phyloP scores from a whole-genome alignment of 805 yeast species.

The Brettanomyces anomalus region DNA sequence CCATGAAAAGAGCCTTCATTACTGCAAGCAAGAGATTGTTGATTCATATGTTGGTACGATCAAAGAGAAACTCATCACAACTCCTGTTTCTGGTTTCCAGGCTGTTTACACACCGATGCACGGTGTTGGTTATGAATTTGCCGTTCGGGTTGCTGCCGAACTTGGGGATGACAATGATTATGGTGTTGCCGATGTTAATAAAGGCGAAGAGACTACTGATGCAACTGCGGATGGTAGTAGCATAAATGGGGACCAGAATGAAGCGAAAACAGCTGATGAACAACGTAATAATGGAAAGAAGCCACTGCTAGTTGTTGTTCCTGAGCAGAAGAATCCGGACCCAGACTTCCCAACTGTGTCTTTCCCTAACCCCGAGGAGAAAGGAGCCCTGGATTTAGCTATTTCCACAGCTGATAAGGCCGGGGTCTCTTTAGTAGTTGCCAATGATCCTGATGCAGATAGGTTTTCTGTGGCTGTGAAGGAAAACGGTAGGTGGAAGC shows the following conservation, averaged over 20 bases:
- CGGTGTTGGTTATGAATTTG: slow-evolving; percentile 77
- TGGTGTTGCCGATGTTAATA: slow-evolving; percentile 2
- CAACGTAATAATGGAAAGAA: background rate
- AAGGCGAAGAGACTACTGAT: background rate
- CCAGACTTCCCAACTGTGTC: slow-evolving; percentile 78
- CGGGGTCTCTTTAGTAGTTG: slow-evolving; percentile 50
- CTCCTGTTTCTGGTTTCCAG: slow-evolving; percentile 26
- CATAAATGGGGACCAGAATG: background rate
- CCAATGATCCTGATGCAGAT: slow-evolving; percentile 97
- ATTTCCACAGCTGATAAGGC: slow-evolving; percentile 46
- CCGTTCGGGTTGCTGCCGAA: slow-evolving; percentile 31
- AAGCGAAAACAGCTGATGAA: background rate
- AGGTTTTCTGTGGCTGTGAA: slow-evolving; percentile 77
- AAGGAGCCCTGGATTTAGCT: slow-evolving; percentile 78
- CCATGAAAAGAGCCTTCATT: slow-evolving; percentile 21
- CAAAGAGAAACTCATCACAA: slow-evolving; percentile 23
- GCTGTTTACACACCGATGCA: slow-evolving; percentile 92
- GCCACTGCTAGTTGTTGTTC: slow-evolving; percentile 33
- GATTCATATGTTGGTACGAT: slow-evolving; percentile 31
- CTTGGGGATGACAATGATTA: slow-evolving; percentile 26
- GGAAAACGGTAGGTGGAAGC: slow-evolving; percentile 50
- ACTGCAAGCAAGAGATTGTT: slow-evolving; percentile 35
- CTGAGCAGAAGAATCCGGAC: slow-evolving; percentile 65
- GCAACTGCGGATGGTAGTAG: background rate
- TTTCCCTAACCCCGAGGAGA: slow-evolving; percentile 95